Evolutionary conservation across 805 yeast genomes (phyloP).

Genomic region (Starmerella bacillaris): DNA sequence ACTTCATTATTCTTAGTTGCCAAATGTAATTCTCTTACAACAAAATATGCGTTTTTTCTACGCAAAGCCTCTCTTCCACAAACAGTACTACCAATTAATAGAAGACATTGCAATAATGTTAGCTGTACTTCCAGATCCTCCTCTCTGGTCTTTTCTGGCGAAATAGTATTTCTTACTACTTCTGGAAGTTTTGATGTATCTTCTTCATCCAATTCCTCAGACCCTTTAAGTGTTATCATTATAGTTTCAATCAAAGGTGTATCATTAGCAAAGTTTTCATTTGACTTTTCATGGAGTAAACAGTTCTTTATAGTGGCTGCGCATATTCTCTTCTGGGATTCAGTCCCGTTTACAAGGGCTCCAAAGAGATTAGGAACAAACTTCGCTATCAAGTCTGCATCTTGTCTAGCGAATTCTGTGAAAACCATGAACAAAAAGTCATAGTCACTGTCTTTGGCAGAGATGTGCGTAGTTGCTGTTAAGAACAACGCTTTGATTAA

Average conservation of each 20-base stretch:
- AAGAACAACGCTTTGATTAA: conserved; percentile 40
- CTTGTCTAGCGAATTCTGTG: conserved; percentile 70
- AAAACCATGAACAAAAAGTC: conserved; percentile 78
- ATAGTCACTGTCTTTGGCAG: conserved; percentile 39
- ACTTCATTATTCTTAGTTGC: conserved; percentile 29
- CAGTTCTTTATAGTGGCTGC: conserved; percentile 85
- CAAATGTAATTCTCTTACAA: conserved; percentile 72
- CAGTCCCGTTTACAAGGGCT: conserved; percentile 62
- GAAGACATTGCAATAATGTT: conserved; percentile 60
- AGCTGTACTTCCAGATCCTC: conserved; percentile 43
- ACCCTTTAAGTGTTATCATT: conserved; percentile 61
- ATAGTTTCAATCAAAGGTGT: conserved; percentile 69
- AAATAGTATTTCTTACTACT: conserved; percentile 53
- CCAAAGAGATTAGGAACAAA: conserved; percentile 65
- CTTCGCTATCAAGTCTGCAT: conserved; percentile 26
- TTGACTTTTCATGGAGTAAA: conserved; percentile 59
- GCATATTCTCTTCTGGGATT: conserved; percentile 75
- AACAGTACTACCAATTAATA: conserved; percentile 61
- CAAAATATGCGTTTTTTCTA: conserved; percentile 65
- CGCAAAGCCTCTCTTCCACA: conserved; percentile 60
- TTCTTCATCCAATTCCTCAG: conserved; percentile 58
- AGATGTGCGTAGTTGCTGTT: conserved; percentile 41
- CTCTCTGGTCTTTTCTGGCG: conserved; percentile 61
- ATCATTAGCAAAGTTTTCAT: conserved; percentile 36
- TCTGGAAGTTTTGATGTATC: conserved; percentile 80